Percentiles rank a stretch among this genome's conserved stretches.
Conservation (phyloP, 331 rosid genomes). For the Prunus yedoensis region DNA sequence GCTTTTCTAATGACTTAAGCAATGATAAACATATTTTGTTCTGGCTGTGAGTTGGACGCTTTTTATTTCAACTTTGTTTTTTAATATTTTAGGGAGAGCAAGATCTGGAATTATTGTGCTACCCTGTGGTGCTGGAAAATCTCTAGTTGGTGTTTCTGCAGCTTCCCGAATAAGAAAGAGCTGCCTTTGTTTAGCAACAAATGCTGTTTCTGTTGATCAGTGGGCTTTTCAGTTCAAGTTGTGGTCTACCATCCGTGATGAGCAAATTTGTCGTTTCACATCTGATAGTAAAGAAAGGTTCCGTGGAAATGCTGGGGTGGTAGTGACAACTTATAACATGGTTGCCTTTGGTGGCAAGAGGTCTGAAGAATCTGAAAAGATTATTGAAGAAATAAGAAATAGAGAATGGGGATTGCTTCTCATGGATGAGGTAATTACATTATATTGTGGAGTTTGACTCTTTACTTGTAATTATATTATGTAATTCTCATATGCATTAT, state of each 20-base stretch:
- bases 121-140: slow-evolving; percentile 98
- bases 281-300: slow-evolving; percentile 97
- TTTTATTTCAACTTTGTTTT: slow-evolving; percentile 15
- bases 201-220: slow-evolving; percentile 97
- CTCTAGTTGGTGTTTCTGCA: slow-evolving; percentile 97
- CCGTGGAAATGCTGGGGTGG: slow-evolving; percentile 96
- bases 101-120: slow-evolving; percentile 96
- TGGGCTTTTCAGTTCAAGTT: slow-evolving; percentile 98
- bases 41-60: not conserved
- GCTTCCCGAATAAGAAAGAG: slow-evolving; percentile 90
- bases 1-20: not conserved
- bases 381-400: slow-evolving; percentile 95
- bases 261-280: slow-evolving; percentile 92
- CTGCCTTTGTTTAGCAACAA: slow-evolving; percentile 95
- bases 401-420: slow-evolving; percentile 96
- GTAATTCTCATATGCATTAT: slow-evolving; percentile 28
- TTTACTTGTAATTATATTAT: slow-evolving; percentile 11
- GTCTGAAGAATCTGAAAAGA: slow-evolving; percentile 95
- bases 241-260: slow-evolving; percentile 96
- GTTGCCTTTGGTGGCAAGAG: slow-evolving; percentile 97
- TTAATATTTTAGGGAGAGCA: slow-evolving; percentile 71
- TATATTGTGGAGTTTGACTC: slow-evolving; percentile 8
- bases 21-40: not conserved
- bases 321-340: slow-evolving; percentile 95
- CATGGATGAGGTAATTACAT: slow-evolving; percentile 80